Evolutionary conservation across 1,284 basidiomycete species (phyloP).

Genomic region (Microbotryum silenes-acaulis): DNA sequence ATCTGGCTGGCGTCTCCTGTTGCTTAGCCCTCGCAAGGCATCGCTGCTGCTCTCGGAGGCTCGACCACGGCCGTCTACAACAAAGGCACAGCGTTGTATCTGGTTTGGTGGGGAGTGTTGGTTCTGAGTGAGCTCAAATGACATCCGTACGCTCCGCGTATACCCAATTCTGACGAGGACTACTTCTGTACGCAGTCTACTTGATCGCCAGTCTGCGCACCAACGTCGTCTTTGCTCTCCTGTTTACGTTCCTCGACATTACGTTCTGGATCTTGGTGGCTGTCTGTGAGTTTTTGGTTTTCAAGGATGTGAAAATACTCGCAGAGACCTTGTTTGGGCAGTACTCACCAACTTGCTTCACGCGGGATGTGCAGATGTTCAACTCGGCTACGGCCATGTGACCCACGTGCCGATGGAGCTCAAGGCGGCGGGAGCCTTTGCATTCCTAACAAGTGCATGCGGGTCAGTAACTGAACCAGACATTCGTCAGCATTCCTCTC

Average conservation of each 20-base stretch:
- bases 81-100: slow-evolving; percentile 24
- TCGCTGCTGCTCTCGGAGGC: slow-evolving; percentile 17
- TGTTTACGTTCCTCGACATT: slow-evolving; percentile 32
- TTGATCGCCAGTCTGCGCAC: slow-evolving; percentile 32
- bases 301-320: not conserved
- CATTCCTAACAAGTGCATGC: slow-evolving; percentile 26
- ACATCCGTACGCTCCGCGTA: not conserved
- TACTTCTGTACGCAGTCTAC: slow-evolving; percentile 8
- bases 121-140: slow-evolving; percentile 19
- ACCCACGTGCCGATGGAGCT: slow-evolving; percentile 10
- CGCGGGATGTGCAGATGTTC: slow-evolving; percentile 15
- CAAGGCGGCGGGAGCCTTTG: slow-evolving; percentile 31
- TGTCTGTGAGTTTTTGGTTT: slow-evolving; percentile 5
- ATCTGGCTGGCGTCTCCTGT: slow-evolving; percentile 10
- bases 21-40: slow-evolving; percentile 12
- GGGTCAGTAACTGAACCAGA: slow-evolving; percentile 12
- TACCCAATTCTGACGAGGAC: not conserved
- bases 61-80: slow-evolving; percentile 19
- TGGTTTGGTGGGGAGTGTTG: slow-evolving; percentile 27
- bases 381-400: slow-evolving; percentile 19
- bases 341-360: not conserved
- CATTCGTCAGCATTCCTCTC: no score
- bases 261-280: slow-evolving; percentile 30
- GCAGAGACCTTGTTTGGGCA: not conserved
- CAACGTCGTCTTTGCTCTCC: slow-evolving; percentile 32